These are phyloP conservation scores for Cruciata laevipes DNA, from an alignment of 257 asterid genomes.

Conservation along the genomic window DNA sequence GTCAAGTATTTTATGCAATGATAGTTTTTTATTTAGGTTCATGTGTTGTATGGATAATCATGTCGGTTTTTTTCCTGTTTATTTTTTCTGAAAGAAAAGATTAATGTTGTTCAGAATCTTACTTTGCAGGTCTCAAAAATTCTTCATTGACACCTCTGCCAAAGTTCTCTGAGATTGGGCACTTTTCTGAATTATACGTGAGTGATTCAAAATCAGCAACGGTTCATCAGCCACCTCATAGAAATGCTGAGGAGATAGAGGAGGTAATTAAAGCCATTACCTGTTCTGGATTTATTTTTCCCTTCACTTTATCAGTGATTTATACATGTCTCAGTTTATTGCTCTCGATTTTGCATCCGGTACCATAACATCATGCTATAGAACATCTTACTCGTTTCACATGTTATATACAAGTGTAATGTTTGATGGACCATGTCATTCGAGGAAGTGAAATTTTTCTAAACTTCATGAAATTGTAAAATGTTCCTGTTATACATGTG, in stretches of 20 bases:
- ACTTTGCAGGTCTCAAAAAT: slow-evolving; percentile 32
- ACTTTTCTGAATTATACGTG: slow-evolving; percentile 22
- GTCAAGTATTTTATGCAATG: neutral
- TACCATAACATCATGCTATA: neutral
- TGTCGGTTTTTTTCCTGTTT: neutral
- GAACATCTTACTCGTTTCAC: neutral
- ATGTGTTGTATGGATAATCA: neutral
- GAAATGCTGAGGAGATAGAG: slow-evolving; percentile 33
- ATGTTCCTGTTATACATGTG: neutral
- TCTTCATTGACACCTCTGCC: slow-evolving; percentile 49
- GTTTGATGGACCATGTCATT: neutral
- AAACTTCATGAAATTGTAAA: neutral
- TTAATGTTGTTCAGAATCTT: slow-evolving; percentile 6
- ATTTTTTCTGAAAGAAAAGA: neutral
- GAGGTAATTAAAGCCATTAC: slow-evolving; percentile 41
- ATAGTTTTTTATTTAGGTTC: neutral
- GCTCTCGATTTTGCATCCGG: neutral
- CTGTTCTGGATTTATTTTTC: slow-evolving; percentile 2
- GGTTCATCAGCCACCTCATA: slow-evolving; percentile 47
- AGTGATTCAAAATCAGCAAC: slow-evolving; percentile 36
- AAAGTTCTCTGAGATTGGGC: slow-evolving; percentile 36
- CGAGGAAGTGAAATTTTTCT: neutral
- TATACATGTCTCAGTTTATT: neutral
- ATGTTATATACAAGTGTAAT: neutral
- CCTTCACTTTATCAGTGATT: neutral